phyloP scores from a whole-genome alignment of 441 rosid genomes.

The Viola pubescens region DNA sequence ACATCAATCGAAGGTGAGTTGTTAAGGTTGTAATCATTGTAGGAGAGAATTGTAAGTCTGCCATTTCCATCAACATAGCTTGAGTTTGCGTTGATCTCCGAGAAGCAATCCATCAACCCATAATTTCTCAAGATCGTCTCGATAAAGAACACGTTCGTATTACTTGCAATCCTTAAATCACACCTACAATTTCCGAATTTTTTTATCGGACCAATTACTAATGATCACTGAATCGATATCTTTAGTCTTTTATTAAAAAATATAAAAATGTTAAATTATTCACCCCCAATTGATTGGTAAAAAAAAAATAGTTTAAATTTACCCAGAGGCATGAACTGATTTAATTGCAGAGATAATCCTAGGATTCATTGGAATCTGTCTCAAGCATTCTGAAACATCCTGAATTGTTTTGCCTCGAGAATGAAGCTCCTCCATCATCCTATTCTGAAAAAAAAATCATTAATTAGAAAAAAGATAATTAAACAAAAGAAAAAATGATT shows the following conservation, averaged over 20 bases:
- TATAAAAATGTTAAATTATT: too few relatives aligned
- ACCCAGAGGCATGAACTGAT: slow-evolving; percentile 27
- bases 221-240: too few relatives aligned
- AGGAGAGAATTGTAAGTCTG: slow-evolving; percentile 26
- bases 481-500: background rate
- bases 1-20: slow-evolving; percentile 3
- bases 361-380: slow-evolving; percentile 22
- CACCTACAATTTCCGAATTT: slow-evolving; percentile 11
- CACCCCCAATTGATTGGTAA: too few relatives aligned
- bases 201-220: too few relatives aligned
- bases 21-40: slow-evolving; percentile 23
- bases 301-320: background rate
- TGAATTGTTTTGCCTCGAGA: slow-evolving; percentile 15
- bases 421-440: slow-evolving; percentile 30
- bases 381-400: slow-evolving; percentile 24
- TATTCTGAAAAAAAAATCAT: slow-evolving; percentile 12
- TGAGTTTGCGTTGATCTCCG: slow-evolving; percentile 36
- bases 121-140: slow-evolving; percentile 32
- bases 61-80: slow-evolving; percentile 27
- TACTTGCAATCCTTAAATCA: slow-evolving; percentile 34
- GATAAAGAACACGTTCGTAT: slow-evolving; percentile 33
- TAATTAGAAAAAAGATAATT: background rate
- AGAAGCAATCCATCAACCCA: slow-evolving; percentile 28
- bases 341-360: slow-evolving; percentile 16
- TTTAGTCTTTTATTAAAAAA: too few relatives aligned